These are phyloP conservation scores for Sodiomyces alkalinus DNA, from an alignment of 2,329 filamentous ascomycete genomes.

Conservation along the genomic window DNA sequence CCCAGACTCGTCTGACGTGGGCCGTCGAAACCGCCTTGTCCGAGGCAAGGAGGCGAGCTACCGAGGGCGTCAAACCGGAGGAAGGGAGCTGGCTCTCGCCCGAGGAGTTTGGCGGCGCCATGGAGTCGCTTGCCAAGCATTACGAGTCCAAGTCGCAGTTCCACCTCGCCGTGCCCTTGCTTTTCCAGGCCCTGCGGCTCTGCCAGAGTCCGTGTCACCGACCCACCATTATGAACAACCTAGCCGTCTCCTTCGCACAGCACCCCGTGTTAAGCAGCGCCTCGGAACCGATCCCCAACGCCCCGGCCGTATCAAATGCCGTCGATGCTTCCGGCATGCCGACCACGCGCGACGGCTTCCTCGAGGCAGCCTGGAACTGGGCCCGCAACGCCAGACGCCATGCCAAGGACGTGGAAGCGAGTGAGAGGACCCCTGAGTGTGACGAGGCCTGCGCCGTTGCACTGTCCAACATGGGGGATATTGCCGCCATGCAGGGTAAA, in stretches of 20 bases:
- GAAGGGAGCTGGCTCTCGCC: slow-evolving; percentile 58
- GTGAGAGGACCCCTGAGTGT: slow-evolving; percentile 61
- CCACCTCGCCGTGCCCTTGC: slow-evolving; percentile 72
- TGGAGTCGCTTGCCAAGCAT: slow-evolving; percentile 62
- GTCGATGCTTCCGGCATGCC: slow-evolving; percentile 13
- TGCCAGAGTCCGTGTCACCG: slow-evolving; percentile 57
- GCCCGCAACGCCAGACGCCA: slow-evolving; percentile 60
- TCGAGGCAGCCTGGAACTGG: slow-evolving; percentile 63
- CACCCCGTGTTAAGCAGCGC: slow-evolving; percentile 30
- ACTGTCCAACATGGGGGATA: slow-evolving; percentile 74
- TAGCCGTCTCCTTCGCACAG: slow-evolving; percentile 59
- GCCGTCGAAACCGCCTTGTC: slow-evolving; percentile 66
- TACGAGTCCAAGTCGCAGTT: slow-evolving; percentile 63
- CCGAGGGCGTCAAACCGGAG: slow-evolving; percentile 51
- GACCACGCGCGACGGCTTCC: slow-evolving; percentile 40
- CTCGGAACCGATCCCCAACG: slow-evolving; percentile 4
- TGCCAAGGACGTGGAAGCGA: slow-evolving; percentile 47
- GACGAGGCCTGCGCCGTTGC: slow-evolving; percentile 71
- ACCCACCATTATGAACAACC: slow-evolving; percentile 75
- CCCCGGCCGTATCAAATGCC: slow-evolving; percentile 4
- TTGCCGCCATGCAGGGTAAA: slow-evolving; percentile 61
- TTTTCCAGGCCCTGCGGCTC: slow-evolving; percentile 67
- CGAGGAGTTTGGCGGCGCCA: slow-evolving; percentile 55
- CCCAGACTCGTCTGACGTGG: slow-evolving; percentile 63
- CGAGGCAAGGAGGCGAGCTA: slow-evolving; percentile 54